phyloP scores from a whole-genome alignment of 129 eudicot species.

The Escallonia rubra region DNA sequence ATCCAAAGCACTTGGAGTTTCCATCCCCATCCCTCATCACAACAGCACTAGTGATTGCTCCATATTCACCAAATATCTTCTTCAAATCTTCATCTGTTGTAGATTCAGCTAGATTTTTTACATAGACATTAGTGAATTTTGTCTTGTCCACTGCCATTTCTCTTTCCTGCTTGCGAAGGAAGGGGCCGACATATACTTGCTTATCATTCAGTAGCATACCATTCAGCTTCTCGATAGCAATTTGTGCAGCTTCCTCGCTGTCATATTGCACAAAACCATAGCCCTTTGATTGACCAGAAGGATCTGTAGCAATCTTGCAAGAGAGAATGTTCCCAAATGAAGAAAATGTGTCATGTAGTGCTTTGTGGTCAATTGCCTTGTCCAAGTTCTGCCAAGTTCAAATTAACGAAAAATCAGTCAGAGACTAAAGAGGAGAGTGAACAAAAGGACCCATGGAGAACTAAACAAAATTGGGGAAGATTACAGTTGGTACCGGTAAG shows the following conservation, averaged over 20 bases:
- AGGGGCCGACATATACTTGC: constrained; percentile 89
- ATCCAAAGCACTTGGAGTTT: constrained; percentile 85
- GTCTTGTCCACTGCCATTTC: constrained; percentile 60
- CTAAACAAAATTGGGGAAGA: not conserved
- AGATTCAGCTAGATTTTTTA: constrained; percentile 73
- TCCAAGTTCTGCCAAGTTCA: constrained; percentile 65
- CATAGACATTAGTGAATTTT: constrained; percentile 75
- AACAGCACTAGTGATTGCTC: constrained; percentile 68
- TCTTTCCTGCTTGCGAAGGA: constrained; percentile 80
- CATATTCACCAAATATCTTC: constrained; percentile 75
- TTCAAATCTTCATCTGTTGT: constrained; percentile 73
- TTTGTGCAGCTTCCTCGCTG: constrained; percentile 71
- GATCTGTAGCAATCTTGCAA: constrained; percentile 84
- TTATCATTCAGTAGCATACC: constrained; percentile 85
- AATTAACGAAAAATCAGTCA: constrained; percentile 2
- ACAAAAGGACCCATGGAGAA: not conserved
- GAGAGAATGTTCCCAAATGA: constrained; percentile 79
- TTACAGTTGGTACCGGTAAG: too few species aligned
- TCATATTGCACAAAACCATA: constrained; percentile 97
- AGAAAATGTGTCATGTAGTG: constrained; percentile 78
- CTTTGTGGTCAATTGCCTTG: constrained; percentile 85
- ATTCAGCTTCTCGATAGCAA: constrained; percentile 85
- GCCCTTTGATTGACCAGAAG: constrained; percentile 80
- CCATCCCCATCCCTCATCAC: constrained; percentile 86
- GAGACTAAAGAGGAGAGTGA: not conserved